Conservation (phyloP, 495 filamentous ascomycete species). For the Hypoxylon intermedium region DNA sequence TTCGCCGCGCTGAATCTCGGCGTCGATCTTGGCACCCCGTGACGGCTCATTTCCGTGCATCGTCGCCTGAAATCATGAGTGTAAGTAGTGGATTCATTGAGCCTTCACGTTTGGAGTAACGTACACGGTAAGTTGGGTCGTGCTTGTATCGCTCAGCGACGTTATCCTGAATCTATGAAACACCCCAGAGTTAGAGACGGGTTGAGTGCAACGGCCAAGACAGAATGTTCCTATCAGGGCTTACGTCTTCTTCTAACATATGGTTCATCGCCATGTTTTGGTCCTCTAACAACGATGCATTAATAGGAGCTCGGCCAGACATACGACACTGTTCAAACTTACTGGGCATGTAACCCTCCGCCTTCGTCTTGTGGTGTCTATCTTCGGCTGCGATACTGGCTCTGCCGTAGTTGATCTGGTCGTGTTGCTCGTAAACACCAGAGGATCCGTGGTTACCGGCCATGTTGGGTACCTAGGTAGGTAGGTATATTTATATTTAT, state of each 20-base stretch:
- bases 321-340: not conserved
- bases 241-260: constrained; percentile 37
- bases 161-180: constrained; percentile 28
- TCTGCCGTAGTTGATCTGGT: constrained; percentile 34
- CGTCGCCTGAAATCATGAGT: constrained; percentile 59
- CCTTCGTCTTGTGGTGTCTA: constrained; percentile 32
- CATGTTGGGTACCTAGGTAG: constrained; percentile 7
- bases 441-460: constrained; percentile 21
- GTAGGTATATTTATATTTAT: not conserved
- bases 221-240: not conserved
- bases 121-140: constrained; percentile 39
- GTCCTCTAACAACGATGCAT: constrained; percentile 25
- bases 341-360: constrained; percentile 35
- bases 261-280: constrained; percentile 37
- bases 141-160: constrained; percentile 37
- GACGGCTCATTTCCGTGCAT: constrained; percentile 75
- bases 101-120: not conserved
- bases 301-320: not conserved
- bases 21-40: constrained; percentile 74
- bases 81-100: not conserved
- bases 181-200: not conserved
- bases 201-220: not conserved
- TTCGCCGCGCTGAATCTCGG: constrained; percentile 72
- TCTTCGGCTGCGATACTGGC: constrained; percentile 26
- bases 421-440: constrained; percentile 25